phyloP scores from a whole-genome alignment of 2,329 filamentous ascomycete genomes.

The Botrytis paeoniae region DNA sequence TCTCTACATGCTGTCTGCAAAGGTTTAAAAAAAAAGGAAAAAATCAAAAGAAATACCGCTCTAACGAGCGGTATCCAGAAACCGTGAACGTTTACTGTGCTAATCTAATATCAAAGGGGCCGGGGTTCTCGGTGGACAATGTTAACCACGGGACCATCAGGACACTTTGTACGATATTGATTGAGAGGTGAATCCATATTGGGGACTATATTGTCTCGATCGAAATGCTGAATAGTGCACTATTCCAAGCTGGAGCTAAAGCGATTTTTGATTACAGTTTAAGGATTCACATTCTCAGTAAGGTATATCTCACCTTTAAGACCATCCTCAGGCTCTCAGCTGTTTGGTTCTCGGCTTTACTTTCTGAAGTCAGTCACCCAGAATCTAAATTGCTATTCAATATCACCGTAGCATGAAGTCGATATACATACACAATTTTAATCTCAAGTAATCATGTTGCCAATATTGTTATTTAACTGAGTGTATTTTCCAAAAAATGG shows the following conservation, averaged over 20 bases:
- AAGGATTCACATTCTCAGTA: background rate
- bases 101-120: background rate
- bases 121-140: background rate
- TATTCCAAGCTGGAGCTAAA: background rate
- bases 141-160: background rate
- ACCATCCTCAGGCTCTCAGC: accelerated
- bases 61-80: background rate
- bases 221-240: background rate
- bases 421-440: accelerated
- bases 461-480: background rate
- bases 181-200: background rate
- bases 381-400: background rate
- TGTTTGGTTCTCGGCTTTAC: background rate
- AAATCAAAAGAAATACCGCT: too few species aligned
- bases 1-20: too few species aligned
- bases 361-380: background rate
- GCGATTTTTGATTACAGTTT: background rate
- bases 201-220: background rate
- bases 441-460: background rate
- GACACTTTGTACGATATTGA: background rate
- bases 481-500: accelerated
- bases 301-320: background rate
- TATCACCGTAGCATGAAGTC: background rate
- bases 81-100: background rate
- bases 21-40: accelerated